These are phyloP conservation scores for Polygonum aviculare DNA, from an alignment of 148 eudicot genomes.

Conservation along the genomic window DNA sequence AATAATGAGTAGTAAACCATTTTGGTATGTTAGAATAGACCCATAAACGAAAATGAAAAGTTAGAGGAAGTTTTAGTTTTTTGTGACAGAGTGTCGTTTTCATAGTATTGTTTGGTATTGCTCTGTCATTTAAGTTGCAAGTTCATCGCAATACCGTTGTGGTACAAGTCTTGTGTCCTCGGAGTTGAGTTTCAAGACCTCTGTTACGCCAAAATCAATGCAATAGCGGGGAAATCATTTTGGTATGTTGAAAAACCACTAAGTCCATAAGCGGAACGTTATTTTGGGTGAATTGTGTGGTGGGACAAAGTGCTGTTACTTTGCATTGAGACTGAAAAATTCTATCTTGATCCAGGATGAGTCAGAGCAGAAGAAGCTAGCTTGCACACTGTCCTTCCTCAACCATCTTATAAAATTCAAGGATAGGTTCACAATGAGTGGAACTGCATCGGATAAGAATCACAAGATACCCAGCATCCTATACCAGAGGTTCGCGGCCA, in stretches of 20 bases:
- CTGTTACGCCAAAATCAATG: too few species aligned
- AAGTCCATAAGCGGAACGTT: neutral
- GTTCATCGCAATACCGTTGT: too few species aligned
- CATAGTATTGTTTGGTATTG: neutral
- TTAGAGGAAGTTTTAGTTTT: too few species aligned
- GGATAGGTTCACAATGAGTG: conserved; percentile 46
- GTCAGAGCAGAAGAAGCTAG: conserved; percentile 39
- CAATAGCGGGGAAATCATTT: neutral
- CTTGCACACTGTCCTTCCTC: conserved; percentile 63
- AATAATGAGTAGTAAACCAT: too few species aligned
- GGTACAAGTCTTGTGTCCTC: too few species aligned
- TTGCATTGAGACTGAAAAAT: neutral
- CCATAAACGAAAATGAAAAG: too few species aligned
- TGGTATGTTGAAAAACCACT: neutral
- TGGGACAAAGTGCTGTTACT: neutral
- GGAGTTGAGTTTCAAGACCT: too few species aligned
- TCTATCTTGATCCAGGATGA: conserved; percentile 37
- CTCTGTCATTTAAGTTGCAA: too few species aligned
- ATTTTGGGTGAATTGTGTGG: neutral
- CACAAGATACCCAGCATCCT: conserved; percentile 57
- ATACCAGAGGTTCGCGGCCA: conserved; percentile 39
- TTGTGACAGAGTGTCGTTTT: too few species aligned
- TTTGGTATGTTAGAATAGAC: too few species aligned
- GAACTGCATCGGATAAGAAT: conserved; percentile 39
- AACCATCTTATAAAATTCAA: conserved; percentile 71